Conservation (phyloP, 2,329 filamentous ascomycete species). For the Monilinia polystroma region DNA sequence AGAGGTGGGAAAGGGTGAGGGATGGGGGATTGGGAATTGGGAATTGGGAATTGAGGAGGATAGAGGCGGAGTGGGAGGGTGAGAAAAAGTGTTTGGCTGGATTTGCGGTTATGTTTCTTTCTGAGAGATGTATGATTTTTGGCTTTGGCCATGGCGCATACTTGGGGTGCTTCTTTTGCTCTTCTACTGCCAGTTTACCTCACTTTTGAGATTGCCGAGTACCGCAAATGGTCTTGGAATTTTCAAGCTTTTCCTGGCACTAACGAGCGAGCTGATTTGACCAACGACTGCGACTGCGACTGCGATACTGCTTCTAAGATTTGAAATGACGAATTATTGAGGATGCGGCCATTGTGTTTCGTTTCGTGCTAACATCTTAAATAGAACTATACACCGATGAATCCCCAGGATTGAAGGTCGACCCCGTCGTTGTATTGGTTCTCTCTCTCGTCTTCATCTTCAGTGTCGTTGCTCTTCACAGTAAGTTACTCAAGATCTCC, state of each 20-base stretch:
- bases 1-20: slow-evolving; percentile 3
- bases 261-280: neutral
- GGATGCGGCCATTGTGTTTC: neutral
- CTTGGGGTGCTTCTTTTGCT: neutral
- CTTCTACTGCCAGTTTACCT: neutral
- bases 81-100: neutral
- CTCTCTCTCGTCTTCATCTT: slow-evolving; percentile 98
- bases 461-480: slow-evolving; percentile 94
- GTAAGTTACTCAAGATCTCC: slow-evolving; percentile 55
- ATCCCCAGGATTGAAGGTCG: slow-evolving; percentile 94
- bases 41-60: neutral
- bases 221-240: neutral
- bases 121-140: neutral
- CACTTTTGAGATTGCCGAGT: neutral
- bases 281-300: neutral
- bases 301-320: neutral
- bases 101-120: neutral
- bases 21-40: slow-evolving; percentile 5
- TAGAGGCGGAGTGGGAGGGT: neutral
- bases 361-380: slow-evolving; percentile 23
- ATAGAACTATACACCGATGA: slow-evolving; percentile 95
- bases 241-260: neutral
- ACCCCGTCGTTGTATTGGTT: slow-evolving; percentile 95
- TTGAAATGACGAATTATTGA: neutral
- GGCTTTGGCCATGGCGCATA: neutral